Conservation (phyloP, 2,329 filamentous ascomycete species). For the Beauveria caledonica region DNA sequence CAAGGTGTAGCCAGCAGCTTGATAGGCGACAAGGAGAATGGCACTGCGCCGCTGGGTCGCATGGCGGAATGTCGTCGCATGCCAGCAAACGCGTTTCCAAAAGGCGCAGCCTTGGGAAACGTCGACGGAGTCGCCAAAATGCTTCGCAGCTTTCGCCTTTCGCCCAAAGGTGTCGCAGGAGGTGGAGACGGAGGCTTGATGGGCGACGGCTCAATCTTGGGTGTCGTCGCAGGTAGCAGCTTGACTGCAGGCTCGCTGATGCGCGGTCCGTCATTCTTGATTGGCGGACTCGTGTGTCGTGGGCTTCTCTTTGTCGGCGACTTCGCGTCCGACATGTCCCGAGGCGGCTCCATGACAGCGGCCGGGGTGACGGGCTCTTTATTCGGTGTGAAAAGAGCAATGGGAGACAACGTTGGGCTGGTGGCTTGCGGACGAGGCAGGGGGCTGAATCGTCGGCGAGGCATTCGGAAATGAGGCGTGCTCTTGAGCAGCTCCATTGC, state of each 20-base stretch:
- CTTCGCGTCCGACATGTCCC: conserved; percentile 17
- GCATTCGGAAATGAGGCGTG: not conserved
- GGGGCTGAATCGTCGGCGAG: not conserved
- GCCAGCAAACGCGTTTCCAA: conserved; percentile 4
- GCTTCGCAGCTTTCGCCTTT: not conserved
- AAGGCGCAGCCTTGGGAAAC: not conserved
- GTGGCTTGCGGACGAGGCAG: not conserved
- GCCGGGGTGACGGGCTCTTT: conserved; percentile 21
- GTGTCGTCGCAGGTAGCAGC: conserved; percentile 20
- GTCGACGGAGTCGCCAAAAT: not conserved
- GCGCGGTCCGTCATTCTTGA: conserved; percentile 19
- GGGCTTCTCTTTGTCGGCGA: conserved; percentile 25
- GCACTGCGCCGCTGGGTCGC: not conserved
- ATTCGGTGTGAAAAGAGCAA: not conserved
- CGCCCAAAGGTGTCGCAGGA: conserved; percentile 19
- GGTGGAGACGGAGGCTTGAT: conserved; percentile 22
- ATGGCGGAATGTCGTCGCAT: conserved; percentile 6
- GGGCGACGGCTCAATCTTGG: conserved; percentile 22
- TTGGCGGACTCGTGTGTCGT: conserved; percentile 19
- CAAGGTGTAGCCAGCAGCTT: conserved; percentile 3
- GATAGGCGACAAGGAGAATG: not conserved
- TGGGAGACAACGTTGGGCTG: not conserved
- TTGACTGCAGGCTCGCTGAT: conserved; percentile 23
- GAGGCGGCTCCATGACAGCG: conserved; percentile 16
- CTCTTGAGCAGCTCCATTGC: conserved; percentile 19